Evolutionary conservation across 257 asterid species (phyloP).

Genomic region (Penstemon barbatus): DNA sequence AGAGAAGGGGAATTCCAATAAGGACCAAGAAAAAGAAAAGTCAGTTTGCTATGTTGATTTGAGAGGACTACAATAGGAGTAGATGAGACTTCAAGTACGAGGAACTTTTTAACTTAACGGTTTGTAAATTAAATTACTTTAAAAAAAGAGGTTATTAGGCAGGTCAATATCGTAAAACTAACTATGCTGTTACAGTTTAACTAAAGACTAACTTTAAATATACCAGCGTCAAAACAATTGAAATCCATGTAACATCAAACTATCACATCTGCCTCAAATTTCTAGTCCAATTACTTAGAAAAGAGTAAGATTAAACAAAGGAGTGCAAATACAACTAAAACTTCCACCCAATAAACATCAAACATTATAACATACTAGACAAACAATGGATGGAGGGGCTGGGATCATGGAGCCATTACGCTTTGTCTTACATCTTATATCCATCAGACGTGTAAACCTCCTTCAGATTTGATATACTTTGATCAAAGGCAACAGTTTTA

Average conservation of each 20-base stretch:
- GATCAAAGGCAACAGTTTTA: conserved; percentile 70
- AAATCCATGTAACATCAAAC: conserved; percentile 5
- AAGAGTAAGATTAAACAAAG: conserved; percentile 2
- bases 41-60: no score
- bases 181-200: neutral
- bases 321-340: conserved; percentile 5
- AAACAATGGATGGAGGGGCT: neutral
- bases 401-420: conserved; percentile 7
- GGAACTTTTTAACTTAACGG: no score
- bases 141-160: no score
- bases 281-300: neutral
- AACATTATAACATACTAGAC: neutral
- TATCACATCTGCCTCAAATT: conserved; percentile 12
- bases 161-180: no score
- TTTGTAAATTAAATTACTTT: no score
- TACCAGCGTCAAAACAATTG: conserved; percentile 7
- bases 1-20: no score
- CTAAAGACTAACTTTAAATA: neutral
- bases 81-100: no score
- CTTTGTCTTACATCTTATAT: conserved; percentile 63
- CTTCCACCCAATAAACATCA: neutral
- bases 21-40: no score
- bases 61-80: no score
- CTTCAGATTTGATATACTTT: conserved; percentile 66
- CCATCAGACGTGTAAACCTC: conserved; percentile 93